A percentile compares a stretch with the other conserved stretches of the same genome.
phyloP scores from a whole-genome alignment of 306 rosid species.

The Pueraria montana region DNA sequence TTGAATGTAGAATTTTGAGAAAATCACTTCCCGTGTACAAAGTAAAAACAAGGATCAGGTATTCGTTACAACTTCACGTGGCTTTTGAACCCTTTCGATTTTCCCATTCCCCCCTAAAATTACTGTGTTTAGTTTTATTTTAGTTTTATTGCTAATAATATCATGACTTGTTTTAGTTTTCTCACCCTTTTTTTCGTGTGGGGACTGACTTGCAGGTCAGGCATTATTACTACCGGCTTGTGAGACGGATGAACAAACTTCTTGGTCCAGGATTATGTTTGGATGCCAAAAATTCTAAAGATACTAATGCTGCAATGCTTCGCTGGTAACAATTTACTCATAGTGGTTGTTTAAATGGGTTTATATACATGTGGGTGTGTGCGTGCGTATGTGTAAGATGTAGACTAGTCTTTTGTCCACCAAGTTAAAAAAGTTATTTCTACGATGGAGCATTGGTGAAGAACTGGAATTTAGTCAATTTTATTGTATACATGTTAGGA shows the following conservation, averaged over 20 bases:
- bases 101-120: conserved; percentile 13
- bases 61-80: not conserved
- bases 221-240: conserved; percentile 97
- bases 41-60: conserved; percentile 99
- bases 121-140: not conserved
- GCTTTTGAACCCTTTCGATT: conserved; percentile 16
- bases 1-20: conserved; percentile 90
- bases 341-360: conserved; percentile 31
- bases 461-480: not conserved
- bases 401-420: conserved; percentile 17
- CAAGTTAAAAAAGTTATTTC: conserved; percentile 1
- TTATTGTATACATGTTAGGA: conserved; percentile 1
- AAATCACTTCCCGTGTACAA: conserved; percentile 93
- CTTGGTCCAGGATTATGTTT: conserved; percentile 91
- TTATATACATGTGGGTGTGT: not conserved
- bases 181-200: conserved; percentile 33
- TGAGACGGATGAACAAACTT: conserved; percentile 98
- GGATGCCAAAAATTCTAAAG: conserved; percentile 94
- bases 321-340: conserved; percentile 73
- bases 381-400: not conserved
- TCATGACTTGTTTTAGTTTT: conserved; percentile 33
- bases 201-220: conserved; percentile 70
- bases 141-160: conserved; percentile 18
- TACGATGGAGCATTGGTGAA: not conserved
- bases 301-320: conserved; percentile 98